Percentiles rank a stretch among this genome's conserved stretches.
These are phyloP conservation scores for Diplodia seriata DNA, from an alignment of 2,329 filamentous ascomycete genomes.

Conservation along the genomic window DNA sequence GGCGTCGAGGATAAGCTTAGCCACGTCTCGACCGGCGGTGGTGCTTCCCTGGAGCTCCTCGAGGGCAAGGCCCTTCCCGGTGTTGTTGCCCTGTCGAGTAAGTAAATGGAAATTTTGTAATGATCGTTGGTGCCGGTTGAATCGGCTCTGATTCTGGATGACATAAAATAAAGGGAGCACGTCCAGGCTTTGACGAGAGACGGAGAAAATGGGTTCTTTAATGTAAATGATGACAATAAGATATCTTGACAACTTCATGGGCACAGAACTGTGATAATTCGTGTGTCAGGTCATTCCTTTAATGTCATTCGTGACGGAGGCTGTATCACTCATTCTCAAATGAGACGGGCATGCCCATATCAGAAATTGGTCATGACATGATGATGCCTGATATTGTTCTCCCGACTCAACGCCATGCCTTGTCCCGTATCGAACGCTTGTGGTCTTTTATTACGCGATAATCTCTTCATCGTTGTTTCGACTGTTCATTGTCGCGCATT, in stretches of 20 bases:
- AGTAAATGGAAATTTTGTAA: slow-evolving; percentile 54
- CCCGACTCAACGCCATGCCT: neutral
- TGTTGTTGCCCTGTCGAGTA: slow-evolving; percentile 86
- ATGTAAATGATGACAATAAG: slow-evolving; percentile 30
- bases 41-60: slow-evolving; percentile 92
- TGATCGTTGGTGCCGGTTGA: slow-evolving; percentile 1
- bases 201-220: slow-evolving; percentile 16
- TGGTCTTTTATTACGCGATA: slow-evolving; percentile 3
- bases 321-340: neutral
- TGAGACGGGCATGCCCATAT: neutral
- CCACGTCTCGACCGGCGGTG: slow-evolving; percentile 96
- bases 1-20: slow-evolving; percentile 95
- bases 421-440: neutral
- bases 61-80: slow-evolving; percentile 98
- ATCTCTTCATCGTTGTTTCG: neutral
- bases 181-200: slow-evolving; percentile 26
- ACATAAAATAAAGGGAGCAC: slow-evolving; percentile 31
- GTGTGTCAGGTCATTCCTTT: neutral
- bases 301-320: neutral
- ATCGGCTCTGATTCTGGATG: slow-evolving; percentile 32
- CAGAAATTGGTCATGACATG: neutral
- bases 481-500: neutral
- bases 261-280: neutral
- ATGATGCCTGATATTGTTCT: neutral
- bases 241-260: slow-evolving; percentile 12